Base-by-base conservation (phyloP, 495 filamentous ascomycete genomes). In the Aspergillus mulundensis region DNA sequence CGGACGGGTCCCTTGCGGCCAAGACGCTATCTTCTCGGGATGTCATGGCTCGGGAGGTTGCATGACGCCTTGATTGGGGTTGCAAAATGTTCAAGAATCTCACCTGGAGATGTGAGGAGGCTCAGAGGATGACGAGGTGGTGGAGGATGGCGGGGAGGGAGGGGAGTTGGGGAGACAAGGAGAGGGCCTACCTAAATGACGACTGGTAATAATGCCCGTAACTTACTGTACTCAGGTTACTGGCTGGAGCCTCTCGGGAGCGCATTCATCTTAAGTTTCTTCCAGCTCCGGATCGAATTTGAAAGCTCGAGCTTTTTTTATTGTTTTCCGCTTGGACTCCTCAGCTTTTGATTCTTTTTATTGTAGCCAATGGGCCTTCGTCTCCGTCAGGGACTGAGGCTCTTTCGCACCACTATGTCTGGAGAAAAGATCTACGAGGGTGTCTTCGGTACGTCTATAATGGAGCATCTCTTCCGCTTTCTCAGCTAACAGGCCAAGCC, bases 351-450 rank as follows among this genome's bases (percentile, higher is more conserved):
- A 28, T 36, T 36, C 23, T 30, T 21, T 28, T 52, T 44, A 43
- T 23, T 43, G 48, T 50, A 50, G 56, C 66, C 61, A 57, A 76
- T 76, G 73, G 57, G 41, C 58, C 50, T 72, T n/a, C 69, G 60
- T 23, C 50, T 72, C 16, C 69, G 61, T 25, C 61, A 56, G 56
- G 64, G 66, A 34, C 57, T 70, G 21, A 60, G 60, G 36, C 60
- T 68, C 28, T 72, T 74, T 42, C 71, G 71, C 53, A 67, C 50
- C 47, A 84, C 82, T 75, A 87, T 78, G 74, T 74, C 73, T 7
- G 74, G 71, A 55, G 75, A 79, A 61, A 84, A 82, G 68, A 75
- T 88, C 61, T 70, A 87, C 36, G 87, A 93, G 61, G 89, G 89
- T 67, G 79, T 90, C 46, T 87, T 92, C 61, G 87, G 87, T 89